phyloP scores from a whole-genome alignment of 2,329 filamentous ascomycete genomes.

The Claviceps arundinis region DNA sequence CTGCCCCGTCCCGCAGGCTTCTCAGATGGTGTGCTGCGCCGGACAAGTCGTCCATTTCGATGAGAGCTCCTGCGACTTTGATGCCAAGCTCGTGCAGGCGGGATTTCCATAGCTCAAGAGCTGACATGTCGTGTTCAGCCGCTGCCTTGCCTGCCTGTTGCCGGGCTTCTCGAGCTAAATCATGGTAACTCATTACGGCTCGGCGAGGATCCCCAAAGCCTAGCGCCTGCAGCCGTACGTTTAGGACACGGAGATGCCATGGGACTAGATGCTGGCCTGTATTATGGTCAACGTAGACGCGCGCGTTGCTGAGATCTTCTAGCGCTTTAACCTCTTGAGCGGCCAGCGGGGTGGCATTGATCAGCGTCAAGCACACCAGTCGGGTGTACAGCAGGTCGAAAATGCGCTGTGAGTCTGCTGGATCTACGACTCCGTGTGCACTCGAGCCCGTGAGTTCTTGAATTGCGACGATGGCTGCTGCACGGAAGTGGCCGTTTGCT shows the following conservation, averaged over 20 bases:
- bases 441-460: conserved; percentile 42
- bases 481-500: conserved; percentile 61
- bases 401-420: conserved; percentile 50
- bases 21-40: conserved; percentile 64
- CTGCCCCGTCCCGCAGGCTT: conserved; percentile 33
- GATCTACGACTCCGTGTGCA: conserved; percentile 28
- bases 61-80: conserved; percentile 49
- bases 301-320: conserved; percentile 44
- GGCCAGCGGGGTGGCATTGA: conserved; percentile 57
- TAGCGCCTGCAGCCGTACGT: conserved; percentile 71
- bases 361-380: conserved; percentile 67
- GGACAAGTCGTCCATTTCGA: conserved; percentile 79
- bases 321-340: conserved; percentile 52
- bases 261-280: conserved; percentile 57
- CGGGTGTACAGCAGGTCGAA: conserved; percentile 71
- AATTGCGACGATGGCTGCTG: conserved; percentile 56
- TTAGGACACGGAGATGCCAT: conserved; percentile 74
- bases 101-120: conserved; percentile 52
- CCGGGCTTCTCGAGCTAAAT: conserved; percentile 68
- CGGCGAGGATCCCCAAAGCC: conserved; percentile 75
- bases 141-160: conserved; percentile 38
- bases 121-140: conserved; percentile 34
- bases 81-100: conserved; percentile 65
- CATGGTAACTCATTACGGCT: conserved; percentile 82
- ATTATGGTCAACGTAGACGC: conserved; percentile 41